Percentiles rank a stretch among this genome's conserved stretches.
These are phyloP conservation scores for Pseudoturritis turrita DNA, from an alignment of 345 rosid genomes.

Conservation along the genomic window DNA sequence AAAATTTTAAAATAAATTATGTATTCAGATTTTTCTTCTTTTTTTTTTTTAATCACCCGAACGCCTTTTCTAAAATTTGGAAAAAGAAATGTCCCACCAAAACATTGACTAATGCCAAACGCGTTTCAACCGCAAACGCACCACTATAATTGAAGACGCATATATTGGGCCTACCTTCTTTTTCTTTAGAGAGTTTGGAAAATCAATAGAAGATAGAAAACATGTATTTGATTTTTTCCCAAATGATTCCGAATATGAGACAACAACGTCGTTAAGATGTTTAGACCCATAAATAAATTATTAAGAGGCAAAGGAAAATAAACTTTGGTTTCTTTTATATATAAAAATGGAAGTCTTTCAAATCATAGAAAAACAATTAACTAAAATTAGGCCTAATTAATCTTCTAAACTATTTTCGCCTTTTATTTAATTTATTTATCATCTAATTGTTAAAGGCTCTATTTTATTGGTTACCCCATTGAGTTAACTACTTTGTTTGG, in stretches of 20 bases:
- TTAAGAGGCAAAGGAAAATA: neutral
- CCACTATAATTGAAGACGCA: neutral
- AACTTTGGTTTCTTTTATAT: neutral
- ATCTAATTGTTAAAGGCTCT: neutral
- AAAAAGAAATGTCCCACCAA: neutral
- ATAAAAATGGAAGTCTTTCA: neutral
- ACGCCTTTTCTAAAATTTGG: neutral
- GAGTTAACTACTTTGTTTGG: neutral
- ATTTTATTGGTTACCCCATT: neutral
- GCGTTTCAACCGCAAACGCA: slow-evolving; percentile 20
- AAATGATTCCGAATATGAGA: slow-evolving; percentile 8
- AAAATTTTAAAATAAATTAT: neutral
- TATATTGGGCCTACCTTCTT: neutral
- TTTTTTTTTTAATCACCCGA: neutral
- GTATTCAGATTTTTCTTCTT: neutral
- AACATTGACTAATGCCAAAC: slow-evolving; percentile 19
- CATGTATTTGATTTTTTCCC: neutral
- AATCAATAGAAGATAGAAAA: neutral
- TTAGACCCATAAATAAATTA: neutral
- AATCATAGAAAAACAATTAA: neutral
- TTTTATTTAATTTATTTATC: neutral
- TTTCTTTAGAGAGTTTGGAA: neutral
- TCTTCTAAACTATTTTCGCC: neutral
- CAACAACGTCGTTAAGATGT: slow-evolving; percentile 5
- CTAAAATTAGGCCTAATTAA: neutral